Conservation (phyloP, 768 basidiomycete species). For the Hypholoma fasciculare region DNA sequence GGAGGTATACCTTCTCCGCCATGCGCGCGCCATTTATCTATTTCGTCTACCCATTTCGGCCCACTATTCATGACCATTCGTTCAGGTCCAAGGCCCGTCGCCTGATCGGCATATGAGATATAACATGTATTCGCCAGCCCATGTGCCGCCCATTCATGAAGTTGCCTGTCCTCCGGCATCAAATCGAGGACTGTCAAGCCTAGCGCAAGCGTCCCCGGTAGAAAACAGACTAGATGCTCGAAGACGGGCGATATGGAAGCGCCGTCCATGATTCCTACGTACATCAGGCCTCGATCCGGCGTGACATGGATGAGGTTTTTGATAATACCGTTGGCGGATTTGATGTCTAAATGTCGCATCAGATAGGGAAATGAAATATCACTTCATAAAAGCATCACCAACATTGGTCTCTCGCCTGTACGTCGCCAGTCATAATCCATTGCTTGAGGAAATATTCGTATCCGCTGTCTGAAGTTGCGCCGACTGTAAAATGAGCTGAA, state of each 20-base stretch:
- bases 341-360: conserved; percentile 39
- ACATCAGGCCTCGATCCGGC: conserved; percentile 57
- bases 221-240: conserved; percentile 73
- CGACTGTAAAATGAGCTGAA: conserved; percentile 49
- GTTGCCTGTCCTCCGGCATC: conserved; percentile 31
- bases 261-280: conserved; percentile 51
- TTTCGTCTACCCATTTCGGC: conserved; percentile 45
- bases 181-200: conserved; percentile 53
- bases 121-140: conserved; percentile 73
- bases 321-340: conserved; percentile 52
- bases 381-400: conserved; percentile 16
- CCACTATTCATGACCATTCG: conserved; percentile 37
- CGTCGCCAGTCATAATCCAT: conserved; percentile 55
- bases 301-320: conserved; percentile 59
- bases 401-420: conserved; percentile 53
- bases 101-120: conserved; percentile 64
- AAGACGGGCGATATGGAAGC: conserved; percentile 42
- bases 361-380: conserved; percentile 1
- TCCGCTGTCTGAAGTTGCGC: conserved; percentile 60
- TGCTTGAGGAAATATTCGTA: conserved; percentile 73
- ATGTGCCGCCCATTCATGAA: conserved; percentile 70
- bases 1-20: conserved; percentile 43
- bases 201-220: conserved; percentile 64
- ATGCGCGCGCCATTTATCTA: conserved; percentile 44
- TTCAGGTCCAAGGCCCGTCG: conserved; percentile 68